phyloP scores from a whole-genome alignment of 1,284 basidiomycete species.

The Thecaphora thlaspeos region DNA sequence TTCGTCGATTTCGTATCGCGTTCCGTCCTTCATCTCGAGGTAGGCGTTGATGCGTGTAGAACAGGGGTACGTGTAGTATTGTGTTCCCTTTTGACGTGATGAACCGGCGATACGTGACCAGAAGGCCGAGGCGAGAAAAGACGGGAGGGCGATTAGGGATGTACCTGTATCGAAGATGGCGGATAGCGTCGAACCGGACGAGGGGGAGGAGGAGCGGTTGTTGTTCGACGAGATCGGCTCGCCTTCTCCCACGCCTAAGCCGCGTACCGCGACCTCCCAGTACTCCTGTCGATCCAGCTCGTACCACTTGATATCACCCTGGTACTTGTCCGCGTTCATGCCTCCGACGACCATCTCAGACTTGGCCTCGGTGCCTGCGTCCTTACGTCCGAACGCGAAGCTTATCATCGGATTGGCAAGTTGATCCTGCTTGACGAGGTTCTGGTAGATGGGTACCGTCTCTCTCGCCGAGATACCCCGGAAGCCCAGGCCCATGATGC shows the following conservation, averaged over 20 bases:
- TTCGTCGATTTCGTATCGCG: neutral
- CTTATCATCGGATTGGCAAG: neutral
- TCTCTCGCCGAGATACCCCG: neutral
- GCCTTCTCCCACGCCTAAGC: neutral
- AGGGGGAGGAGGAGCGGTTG: too few species aligned
- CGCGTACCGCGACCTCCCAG: neutral
- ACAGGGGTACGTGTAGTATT: neutral
- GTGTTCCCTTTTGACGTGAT: neutral
- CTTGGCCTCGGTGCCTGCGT: neutral
- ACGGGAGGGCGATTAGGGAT: neutral
- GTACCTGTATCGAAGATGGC: neutral
- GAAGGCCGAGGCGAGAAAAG: neutral
- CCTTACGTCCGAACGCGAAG: neutral
- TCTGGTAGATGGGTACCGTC: neutral
- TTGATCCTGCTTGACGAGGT: neutral
- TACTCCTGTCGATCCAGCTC: neutral
- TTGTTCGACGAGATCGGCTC: too few species aligned
- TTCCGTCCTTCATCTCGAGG: neutral
- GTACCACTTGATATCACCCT: neutral
- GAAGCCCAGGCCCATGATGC: neutral
- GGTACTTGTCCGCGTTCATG: neutral
- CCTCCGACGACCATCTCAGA: neutral
- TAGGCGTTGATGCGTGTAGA: neutral
- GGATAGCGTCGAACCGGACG: neutral
- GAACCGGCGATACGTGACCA: neutral